phyloP scores from a whole-genome alignment of 768 basidiomycete genomes.

The Boletus fagicola region DNA sequence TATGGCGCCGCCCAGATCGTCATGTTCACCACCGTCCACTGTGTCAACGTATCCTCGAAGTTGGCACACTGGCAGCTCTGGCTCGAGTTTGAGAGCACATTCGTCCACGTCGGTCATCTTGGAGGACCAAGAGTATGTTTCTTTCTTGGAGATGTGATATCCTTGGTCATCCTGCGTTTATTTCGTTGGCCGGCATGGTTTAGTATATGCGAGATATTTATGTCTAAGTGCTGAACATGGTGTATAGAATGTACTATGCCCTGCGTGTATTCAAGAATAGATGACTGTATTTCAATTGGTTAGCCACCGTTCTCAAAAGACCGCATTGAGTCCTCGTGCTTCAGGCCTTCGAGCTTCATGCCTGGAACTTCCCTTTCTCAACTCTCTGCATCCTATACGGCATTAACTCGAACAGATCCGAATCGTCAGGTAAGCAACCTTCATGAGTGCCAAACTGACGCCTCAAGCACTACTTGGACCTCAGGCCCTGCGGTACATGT shows the following conservation, averaged over 20 bases:
- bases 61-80: not conserved
- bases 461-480: too few relatives aligned
- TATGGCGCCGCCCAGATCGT: not conserved
- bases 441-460: too few relatives aligned
- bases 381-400: too few relatives aligned
- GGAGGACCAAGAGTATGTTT: constrained; percentile 24
- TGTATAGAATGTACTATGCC: not conserved
- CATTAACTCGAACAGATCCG: too few relatives aligned
- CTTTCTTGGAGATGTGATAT: constrained; percentile 25
- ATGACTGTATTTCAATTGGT: not conserved
- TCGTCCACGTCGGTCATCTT: constrained; percentile 3
- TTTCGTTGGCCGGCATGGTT: not conserved
- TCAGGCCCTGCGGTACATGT: too few relatives aligned
- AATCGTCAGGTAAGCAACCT: too few relatives aligned
- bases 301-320: not conserved
- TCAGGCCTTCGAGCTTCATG: not conserved
- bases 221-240: not conserved
- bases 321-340: not conserved
- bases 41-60: not conserved
- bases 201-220: not conserved
- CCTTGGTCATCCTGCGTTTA: not conserved
- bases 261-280: not conserved
- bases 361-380: too few relatives aligned
- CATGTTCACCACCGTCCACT: not conserved
- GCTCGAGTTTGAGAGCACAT: not conserved